Base-by-base conservation (phyloP, 2,329 filamentous ascomycete genomes). In the Penicillium capsulatum region DNA sequence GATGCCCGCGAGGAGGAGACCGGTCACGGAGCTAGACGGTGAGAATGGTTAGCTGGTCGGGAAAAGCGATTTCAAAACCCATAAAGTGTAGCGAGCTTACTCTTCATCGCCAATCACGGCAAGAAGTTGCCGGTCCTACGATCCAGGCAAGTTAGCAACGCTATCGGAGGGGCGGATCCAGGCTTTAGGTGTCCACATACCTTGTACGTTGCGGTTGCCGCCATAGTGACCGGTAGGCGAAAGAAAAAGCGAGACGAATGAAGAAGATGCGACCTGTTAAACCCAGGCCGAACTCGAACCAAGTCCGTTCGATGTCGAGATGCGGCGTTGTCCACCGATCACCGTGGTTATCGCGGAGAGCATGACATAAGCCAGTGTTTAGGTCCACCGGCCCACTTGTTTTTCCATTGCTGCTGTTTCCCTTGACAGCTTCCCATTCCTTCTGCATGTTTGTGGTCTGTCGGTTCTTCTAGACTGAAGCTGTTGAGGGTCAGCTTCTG, bases 81-180 rank as follows among this genome's bases (percentile, higher is more conserved):
- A 5, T 2, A 8, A 20, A 3, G 2, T 26, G 31, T 11, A 31
- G 17, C 35, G 20, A 13, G 17, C 30, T 54, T 59, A 68, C 66
- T 68, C 92, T 80, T 98, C 92, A 67, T 98, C 92, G 36, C 92
- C 92, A 63, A 98, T 98, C 34, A 98, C 91, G 50, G 92, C 92
- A 43, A 98, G 80, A 64, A 98, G 95, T 70, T 98, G 85, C 59
- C 92, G 80, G 70, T 97, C 89, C 71, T 89, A 38, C 40, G 44
- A 34, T 33, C 17, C 22, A 27, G 37, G 14, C 10, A 8, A 34
- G 38, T 55, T 49, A 54, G 48, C 36, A 33, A 44, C 17, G 37
- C 36, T 44, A 34, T 50, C 48, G 38, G 45, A 41, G 83, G 67
- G 75, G 83, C 40, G 42, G 37, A 33, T 40, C 24, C 19, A 48